Base-by-base conservation (phyloP, 2,329 filamentous ascomycete species). In the Phialophora expanda region DNA sequence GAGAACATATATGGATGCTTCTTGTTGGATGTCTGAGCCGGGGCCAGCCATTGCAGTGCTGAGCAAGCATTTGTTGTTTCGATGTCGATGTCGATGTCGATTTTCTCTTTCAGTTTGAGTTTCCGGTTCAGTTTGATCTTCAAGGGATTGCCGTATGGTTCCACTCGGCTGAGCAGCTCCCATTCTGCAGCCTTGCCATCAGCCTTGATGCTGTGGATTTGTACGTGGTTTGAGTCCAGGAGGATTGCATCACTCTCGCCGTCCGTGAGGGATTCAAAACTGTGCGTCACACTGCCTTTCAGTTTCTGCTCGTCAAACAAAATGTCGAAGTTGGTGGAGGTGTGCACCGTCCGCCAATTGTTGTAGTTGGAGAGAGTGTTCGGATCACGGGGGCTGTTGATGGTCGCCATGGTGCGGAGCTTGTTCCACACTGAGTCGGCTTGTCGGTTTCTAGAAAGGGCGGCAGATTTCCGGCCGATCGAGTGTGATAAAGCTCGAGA, bases 1-100 rank as follows among this genome's bases (percentile, higher is more conserved):
- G 92, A 96, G 82, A 98, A 98, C 89, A 98, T 94, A 79, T 97
- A 98, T 0, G 94, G 94, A 72, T 96, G 90, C 79, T 93, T 95
- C 82, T 93, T 93, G 85, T 96, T 97, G 65, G 91, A 92, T 0
- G 95, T 98, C 81, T 98, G 95, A 34, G 90, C 90, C 1, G 93
- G 92, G 0, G 91, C 93, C 78, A 99, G 85, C 94, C 95, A 99
- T 79, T 98, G 94, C 68, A 99, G 83, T 9, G 94, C 94, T 11
- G 93, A 96, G 78, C 94, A 97, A 74, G 91, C 86, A 59, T 90
- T 86, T 0, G 95, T 98, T 4, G 95, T 98, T 72, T 90, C 85
- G 32, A 97, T 78, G 26, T 85, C 82, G 68, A 96, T 91, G 77
- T 83, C 80, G 51, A 87, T 75, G 55, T 82, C 79, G 57, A 87